Base-by-base conservation (phyloP, 1,284 basidiomycete species). In the Heterobasidion irregulare region DNA sequence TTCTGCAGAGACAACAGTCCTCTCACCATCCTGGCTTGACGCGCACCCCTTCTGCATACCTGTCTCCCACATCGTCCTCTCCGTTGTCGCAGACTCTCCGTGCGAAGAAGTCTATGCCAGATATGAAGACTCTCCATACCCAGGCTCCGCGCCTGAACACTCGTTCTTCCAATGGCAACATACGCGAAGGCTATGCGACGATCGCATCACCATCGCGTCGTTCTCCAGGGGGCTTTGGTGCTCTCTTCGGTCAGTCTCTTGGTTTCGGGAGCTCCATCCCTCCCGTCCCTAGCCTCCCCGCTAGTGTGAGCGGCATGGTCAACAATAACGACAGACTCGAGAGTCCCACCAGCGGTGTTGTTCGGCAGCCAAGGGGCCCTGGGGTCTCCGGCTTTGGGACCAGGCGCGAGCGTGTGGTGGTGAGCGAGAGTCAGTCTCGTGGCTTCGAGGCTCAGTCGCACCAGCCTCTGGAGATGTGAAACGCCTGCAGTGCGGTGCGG, bases 61-160 rank as follows among this genome's bases (percentile, higher is more conserved):
- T 87, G 53, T 77, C 76, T 35, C 77, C 77, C 19, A 78, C 78
- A 10, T 71, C 77, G 53, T 70, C 75, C 54, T 76, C 81, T 57
- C 62, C 80, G 46, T 75, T 62, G 26, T 33, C 59, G 16, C 61
- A 55, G 46, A 32, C 82, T 34, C 77, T 96, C 56, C 84, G 93
- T 51, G 83, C 87, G 70, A 97, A 97, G 77, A 96, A 96, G 73
- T 95, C 92, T 15, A 97, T 97, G 94, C 94, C 94, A 2, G 90
- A 84, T 75, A 91, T 84, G 87, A 90, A 89, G 72, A 90, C 80
- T 59, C 75, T 91, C 58, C 89, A 93, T 57, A 82, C 89, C 45
- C 86, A 88, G 56, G 81, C 89, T 0, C 85, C 91, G 38, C 86
- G 90, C 50, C 78, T 96, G 49, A 83, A 77, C 50, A 85, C 90